Conservation (phyloP, 768 basidiomycete genomes). For the Boletus rubescentipes region DNA sequence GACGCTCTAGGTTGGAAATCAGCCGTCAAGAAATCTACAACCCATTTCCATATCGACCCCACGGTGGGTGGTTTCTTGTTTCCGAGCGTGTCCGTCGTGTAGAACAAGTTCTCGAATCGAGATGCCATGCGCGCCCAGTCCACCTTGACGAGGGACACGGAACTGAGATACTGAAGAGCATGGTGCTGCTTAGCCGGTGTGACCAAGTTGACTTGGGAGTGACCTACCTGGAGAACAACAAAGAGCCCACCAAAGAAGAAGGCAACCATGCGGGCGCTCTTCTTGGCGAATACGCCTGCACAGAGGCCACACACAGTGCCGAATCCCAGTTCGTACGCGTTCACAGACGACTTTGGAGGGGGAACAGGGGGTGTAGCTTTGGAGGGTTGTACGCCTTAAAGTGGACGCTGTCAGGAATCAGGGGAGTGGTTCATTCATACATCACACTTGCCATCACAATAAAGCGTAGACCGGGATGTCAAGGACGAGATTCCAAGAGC, state of each 20-base stretch:
- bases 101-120: slow-evolving; percentile 73
- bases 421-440: background rate
- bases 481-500: slow-evolving; percentile 46
- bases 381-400: slow-evolving; percentile 11
- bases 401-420: slow-evolving; percentile 4
- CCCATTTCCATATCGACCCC: slow-evolving; percentile 60
- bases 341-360: slow-evolving; percentile 73
- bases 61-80: slow-evolving; percentile 61
- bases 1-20: slow-evolving; percentile 91
- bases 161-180: slow-evolving; percentile 71
- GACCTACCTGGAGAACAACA: slow-evolving; percentile 80
- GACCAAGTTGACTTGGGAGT: background rate
- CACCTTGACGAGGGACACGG: slow-evolving; percentile 67
- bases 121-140: slow-evolving; percentile 71
- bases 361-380: slow-evolving; percentile 30
- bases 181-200: background rate
- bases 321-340: slow-evolving; percentile 78
- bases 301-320: slow-evolving; percentile 89
- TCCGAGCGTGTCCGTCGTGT: slow-evolving; percentile 60
- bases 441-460: slow-evolving; percentile 52
- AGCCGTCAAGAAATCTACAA: slow-evolving; percentile 81
- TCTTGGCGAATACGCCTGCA: slow-evolving; percentile 92
- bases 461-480: slow-evolving; percentile 33
- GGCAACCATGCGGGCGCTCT: slow-evolving; percentile 82
- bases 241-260: slow-evolving; percentile 90